Conservation (phyloP, 129 eudicot species). For the Kitagawia praeruptora region DNA sequence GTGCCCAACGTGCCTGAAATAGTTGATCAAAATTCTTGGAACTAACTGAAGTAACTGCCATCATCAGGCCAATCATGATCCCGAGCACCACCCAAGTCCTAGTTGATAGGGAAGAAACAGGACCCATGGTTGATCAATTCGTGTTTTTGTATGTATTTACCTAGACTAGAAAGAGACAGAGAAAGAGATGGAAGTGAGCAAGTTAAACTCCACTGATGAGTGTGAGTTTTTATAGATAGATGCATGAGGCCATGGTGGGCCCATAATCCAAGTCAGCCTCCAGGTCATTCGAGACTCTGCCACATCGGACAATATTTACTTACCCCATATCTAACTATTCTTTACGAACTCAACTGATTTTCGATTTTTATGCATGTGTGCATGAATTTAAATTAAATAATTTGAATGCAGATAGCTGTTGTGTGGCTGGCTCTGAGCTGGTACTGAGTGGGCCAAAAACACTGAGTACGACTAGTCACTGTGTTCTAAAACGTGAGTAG, state of each 20-base stretch:
- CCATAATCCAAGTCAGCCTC: not conserved
- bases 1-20: conserved; percentile 81
- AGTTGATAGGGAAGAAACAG: conserved; percentile 6
- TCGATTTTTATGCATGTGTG: not conserved
- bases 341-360: too few relatives aligned
- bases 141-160: not conserved
- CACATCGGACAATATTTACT: conserved; percentile 26
- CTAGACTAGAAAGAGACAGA: not conserved
- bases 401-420: conserved; percentile 43
- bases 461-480: conserved; percentile 35
- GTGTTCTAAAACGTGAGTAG: conserved; percentile 25
- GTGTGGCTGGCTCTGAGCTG: conserved; percentile 28
- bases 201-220: not conserved
- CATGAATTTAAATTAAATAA: not conserved
- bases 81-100: conserved; percentile 4
- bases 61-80: conserved; percentile 5
- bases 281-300: not conserved
- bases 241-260: not conserved
- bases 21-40: conserved; percentile 52
- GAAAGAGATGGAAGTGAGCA: not conserved
- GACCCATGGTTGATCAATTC: not conserved
- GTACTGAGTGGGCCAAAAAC: conserved; percentile 17
- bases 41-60: conserved; percentile 33
- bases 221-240: not conserved
- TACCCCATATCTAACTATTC: not conserved